These are phyloP conservation scores for Penicillium nordicum DNA, from an alignment of 2,329 filamentous ascomycete species.

Conservation along the genomic window DNA sequence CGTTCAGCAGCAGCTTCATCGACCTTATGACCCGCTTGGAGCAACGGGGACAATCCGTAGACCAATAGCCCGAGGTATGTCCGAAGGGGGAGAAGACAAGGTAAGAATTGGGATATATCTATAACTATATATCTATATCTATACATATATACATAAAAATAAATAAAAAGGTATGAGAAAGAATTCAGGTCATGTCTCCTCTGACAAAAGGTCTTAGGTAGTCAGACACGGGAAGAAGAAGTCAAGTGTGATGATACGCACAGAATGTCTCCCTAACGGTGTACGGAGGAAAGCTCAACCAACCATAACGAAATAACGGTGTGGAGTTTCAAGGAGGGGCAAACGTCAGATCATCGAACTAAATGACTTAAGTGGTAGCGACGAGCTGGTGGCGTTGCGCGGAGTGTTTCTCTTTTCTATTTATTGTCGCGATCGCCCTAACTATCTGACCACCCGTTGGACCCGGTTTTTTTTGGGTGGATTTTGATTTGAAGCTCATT, in stretches of 20 bases:
- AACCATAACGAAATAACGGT: neutral
- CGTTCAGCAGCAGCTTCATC: constrained; percentile 2
- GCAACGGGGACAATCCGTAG: neutral
- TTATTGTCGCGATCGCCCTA: constrained; percentile 17
- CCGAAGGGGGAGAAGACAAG: neutral
- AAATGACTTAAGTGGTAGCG: constrained; percentile 20
- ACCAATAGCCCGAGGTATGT: neutral
- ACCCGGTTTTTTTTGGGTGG: neutral
- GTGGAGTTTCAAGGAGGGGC: constrained; percentile 7
- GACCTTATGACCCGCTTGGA: neutral
- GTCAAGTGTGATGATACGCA: neutral
- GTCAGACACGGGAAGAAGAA: neutral
- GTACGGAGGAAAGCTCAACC: neutral
- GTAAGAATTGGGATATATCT: neutral
- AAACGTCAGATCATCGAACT: constrained; percentile 22
- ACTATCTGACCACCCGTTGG: constrained; percentile 19
- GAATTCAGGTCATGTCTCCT: neutral
- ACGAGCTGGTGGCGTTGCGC: constrained; percentile 6
- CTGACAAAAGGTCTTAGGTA: too few relatives aligned
- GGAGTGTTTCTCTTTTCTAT: constrained; percentile 5
- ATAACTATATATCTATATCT: too few relatives aligned
- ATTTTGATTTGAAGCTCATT: neutral
- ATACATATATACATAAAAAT: too few relatives aligned
- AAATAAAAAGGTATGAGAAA: neutral
- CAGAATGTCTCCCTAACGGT: neutral